Evolutionary conservation across 345 rosid species (phyloP), one percentile per base, ranked within the genome.

Genomic region (Linum tenue): DNA sequence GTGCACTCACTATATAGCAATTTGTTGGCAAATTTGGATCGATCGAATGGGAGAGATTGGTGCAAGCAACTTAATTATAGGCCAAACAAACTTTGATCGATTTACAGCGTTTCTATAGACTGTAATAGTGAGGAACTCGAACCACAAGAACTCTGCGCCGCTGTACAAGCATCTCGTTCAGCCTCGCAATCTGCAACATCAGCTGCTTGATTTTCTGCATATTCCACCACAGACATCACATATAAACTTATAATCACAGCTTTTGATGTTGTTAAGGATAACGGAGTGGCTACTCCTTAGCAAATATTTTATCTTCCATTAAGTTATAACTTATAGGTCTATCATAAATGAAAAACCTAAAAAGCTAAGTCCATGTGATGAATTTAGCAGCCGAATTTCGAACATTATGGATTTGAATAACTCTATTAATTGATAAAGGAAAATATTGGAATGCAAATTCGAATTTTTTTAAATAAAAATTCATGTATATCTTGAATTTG

Each of bases 171-270:
- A 78, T 53, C 9, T 81, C 76, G 5, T 78, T 78, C 83, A 81
- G 61, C 9, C 64, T 79, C 1, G 78, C 75, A 56, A 78, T 72
- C 65, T 79, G 87, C 63, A 72, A 67, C 69, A 78, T 16, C 40
- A 81, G 80, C 73, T 75, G 75, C 61, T 62, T 68, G 42, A 83
- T 85, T 69, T 65, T 81, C 90, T 85, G 85, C 73, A 64, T 5
- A 31, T 36, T 38, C 57, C 50, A 17, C 17, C 31, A 12, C 3
- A 39, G 35, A 14, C 37, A 35, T 7, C 17, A 15, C 15, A 42
- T 31, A 3, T 55, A 50, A 5, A 53, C 55, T 41, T 42, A 11
- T 16, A 7, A 43, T 50, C 7, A 55, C 44, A 57, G 15, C 55
- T 37, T 5, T 17, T 5, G 31, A 62, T 53, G 39, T n/a, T 42